These are phyloP conservation scores for Aureobasidium sp. DNA, from an alignment of 2,329 filamentous ascomycete genomes.

Conservation along the genomic window DNA sequence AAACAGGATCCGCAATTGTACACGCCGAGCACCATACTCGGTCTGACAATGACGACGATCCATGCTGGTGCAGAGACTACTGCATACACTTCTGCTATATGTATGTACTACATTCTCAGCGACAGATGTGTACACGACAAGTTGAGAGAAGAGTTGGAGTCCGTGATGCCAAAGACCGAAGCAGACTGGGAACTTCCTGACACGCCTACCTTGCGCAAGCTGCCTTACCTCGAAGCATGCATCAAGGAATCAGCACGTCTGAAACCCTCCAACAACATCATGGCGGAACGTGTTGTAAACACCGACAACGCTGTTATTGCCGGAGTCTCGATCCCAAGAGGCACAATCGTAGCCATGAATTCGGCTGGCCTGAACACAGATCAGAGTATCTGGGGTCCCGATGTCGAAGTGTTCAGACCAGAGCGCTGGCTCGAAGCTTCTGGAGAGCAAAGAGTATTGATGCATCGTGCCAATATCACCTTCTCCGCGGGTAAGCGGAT, in stretches of 20 bases:
- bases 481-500: background rate
- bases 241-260: background rate
- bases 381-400: background rate
- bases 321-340: background rate
- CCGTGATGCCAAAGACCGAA: background rate
- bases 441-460: background rate
- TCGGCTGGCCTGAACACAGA: background rate
- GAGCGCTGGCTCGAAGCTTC: background rate
- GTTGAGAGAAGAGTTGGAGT: background rate
- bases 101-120: background rate
- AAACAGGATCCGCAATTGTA: background rate
- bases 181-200: background rate
- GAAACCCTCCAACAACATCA: background rate
- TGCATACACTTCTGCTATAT: background rate
- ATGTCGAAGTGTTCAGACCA: background rate
- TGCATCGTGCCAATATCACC: background rate
- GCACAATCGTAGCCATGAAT: background rate
- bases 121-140: background rate
- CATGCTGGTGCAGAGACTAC: background rate
- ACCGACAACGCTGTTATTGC: background rate
- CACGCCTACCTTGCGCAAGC: background rate
- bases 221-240: background rate
- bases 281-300: background rate
- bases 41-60: background rate
- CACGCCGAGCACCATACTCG: background rate